A percentile compares a stretch with the other conserved stretches of the same genome.
These are phyloP conservation scores for Aspergillus baeticus DNA, from an alignment of 495 filamentous ascomycete genomes.

Conservation along the genomic window DNA sequence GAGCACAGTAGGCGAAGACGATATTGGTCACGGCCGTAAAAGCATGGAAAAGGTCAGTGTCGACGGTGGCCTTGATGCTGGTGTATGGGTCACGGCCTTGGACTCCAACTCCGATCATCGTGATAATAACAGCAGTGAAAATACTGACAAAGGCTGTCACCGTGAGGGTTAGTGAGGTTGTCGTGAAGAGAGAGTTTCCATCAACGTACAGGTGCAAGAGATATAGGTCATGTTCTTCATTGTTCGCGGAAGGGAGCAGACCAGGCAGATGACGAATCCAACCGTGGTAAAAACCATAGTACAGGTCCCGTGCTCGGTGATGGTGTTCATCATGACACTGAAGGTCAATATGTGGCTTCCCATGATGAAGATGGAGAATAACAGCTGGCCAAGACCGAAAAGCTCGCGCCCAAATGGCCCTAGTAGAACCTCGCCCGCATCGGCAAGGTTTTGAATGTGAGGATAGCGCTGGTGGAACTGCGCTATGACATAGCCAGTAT, in stretches of 20 bases:
- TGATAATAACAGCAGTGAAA: slow-evolving; percentile 55
- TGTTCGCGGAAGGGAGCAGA: slow-evolving; percentile 67
- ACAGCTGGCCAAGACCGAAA: slow-evolving; percentile 61
- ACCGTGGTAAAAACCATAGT: slow-evolving; percentile 67
- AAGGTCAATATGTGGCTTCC: slow-evolving; percentile 74
- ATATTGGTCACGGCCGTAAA: slow-evolving; percentile 52
- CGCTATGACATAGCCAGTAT: slow-evolving; percentile 73
- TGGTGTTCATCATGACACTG: slow-evolving; percentile 64
- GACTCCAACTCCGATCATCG: slow-evolving; percentile 67
- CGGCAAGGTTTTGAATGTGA: slow-evolving; percentile 65
- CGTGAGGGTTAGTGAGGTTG: slow-evolving; percentile 26
- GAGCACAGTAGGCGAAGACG: slow-evolving; percentile 57
- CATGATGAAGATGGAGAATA: slow-evolving; percentile 76
- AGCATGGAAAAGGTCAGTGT: slow-evolving; percentile 30
- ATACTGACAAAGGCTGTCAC: slow-evolving; percentile 33
- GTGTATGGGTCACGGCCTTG: slow-evolving; percentile 28
- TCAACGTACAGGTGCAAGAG: slow-evolving; percentile 58
- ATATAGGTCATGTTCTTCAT: slow-evolving; percentile 60
- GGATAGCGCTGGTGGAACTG: slow-evolving; percentile 65
- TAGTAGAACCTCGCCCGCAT: slow-evolving; percentile 63
- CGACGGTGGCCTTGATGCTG: slow-evolving; percentile 29
- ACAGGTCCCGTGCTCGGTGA: slow-evolving; percentile 66
- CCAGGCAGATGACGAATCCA: slow-evolving; percentile 61
- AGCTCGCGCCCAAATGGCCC: slow-evolving; percentile 64
- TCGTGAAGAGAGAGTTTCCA: not conserved